Evolutionary conservation across 2,329 filamentous ascomycete genomes (phyloP).

Genomic region (Fusarium luffae): DNA sequence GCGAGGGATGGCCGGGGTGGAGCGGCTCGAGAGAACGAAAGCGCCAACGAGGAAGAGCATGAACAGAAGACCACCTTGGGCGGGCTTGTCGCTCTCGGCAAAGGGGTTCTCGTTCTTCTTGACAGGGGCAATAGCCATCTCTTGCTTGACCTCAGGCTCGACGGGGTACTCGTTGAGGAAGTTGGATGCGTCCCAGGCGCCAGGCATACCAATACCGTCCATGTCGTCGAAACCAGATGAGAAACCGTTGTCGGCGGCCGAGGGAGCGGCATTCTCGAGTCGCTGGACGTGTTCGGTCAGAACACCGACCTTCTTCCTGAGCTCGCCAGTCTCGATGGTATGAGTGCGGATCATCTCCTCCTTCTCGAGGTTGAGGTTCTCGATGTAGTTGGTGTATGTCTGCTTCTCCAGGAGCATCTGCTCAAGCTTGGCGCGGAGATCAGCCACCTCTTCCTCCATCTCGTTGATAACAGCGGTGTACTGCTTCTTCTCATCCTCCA

Average conservation of each 20-base stretch:
- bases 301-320: slow-evolving; percentile 91
- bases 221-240: slow-evolving; percentile 81
- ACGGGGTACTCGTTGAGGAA: slow-evolving; percentile 78
- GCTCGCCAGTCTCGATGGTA: slow-evolving; percentile 88
- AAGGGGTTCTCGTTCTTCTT: slow-evolving; percentile 61
- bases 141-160: slow-evolving; percentile 70
- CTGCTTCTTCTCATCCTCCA: slow-evolving; percentile 97
- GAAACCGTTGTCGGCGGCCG: slow-evolving; percentile 69
- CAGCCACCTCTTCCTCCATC: slow-evolving; percentile 80
- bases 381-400: slow-evolving; percentile 78
- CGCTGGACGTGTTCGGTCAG: slow-evolving; percentile 78
- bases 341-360: slow-evolving; percentile 89
- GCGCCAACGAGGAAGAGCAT: slow-evolving; percentile 98
- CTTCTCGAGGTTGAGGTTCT: slow-evolving; percentile 84
- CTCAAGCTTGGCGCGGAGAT: slow-evolving; percentile 75
- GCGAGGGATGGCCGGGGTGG: slow-evolving; percentile 76
- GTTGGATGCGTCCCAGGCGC: slow-evolving; percentile 79
- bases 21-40: slow-evolving; percentile 90
- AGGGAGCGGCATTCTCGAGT: slow-evolving; percentile 70
- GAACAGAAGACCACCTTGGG: slow-evolving; percentile 85
- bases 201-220: slow-evolving; percentile 84
- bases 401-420: slow-evolving; percentile 79
- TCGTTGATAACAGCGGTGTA: slow-evolving; percentile 80
- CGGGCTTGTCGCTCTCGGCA: slow-evolving; percentile 69
- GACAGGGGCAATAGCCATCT: slow-evolving; percentile 63